A percentile compares a stretch with the other conserved stretches of the same genome.
Conservation (phyloP, 2,329 filamentous ascomycete species). For the Neonectria punicea region DNA sequence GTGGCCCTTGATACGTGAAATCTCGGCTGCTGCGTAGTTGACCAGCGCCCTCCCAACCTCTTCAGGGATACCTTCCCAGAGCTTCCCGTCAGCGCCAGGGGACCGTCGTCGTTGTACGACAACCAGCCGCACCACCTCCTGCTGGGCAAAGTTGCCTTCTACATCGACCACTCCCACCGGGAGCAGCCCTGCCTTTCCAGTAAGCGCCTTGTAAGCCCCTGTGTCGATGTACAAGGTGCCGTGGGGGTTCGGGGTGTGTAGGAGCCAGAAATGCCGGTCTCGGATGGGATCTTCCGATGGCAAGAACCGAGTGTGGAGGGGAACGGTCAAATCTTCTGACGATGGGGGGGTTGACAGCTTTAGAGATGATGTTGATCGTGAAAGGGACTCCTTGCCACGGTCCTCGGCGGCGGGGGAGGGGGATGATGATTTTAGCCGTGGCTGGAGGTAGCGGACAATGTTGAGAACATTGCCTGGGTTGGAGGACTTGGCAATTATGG, state of each 20-base stretch:
- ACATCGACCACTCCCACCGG: slow-evolving; percentile 92
- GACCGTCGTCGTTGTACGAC: slow-evolving; percentile 73
- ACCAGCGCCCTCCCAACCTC: slow-evolving; percentile 92
- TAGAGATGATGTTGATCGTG: slow-evolving; percentile 56
- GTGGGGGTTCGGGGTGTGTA: slow-evolving; percentile 90
- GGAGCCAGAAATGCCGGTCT: slow-evolving; percentile 96
- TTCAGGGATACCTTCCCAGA: slow-evolving; percentile 62
- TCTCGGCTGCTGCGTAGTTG: slow-evolving; percentile 91
- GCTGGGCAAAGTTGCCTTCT: slow-evolving; percentile 87
- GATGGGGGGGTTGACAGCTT: slow-evolving; percentile 45
- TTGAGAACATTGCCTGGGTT: slow-evolving; percentile 90
- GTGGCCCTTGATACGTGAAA: slow-evolving; percentile 83
- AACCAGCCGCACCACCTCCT: slow-evolving; percentile 89
- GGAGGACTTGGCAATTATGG: slow-evolving; percentile 93
- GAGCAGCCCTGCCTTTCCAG: slow-evolving; percentile 86
- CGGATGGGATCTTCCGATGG: slow-evolving; percentile 86
- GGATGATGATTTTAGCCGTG: slow-evolving; percentile 25
- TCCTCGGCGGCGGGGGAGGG: slow-evolving; percentile 40
- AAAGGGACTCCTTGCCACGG: slow-evolving; percentile 49
- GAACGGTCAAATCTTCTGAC: slow-evolving; percentile 48
- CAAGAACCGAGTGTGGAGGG: slow-evolving; percentile 92
- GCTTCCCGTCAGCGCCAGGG: slow-evolving; percentile 54
- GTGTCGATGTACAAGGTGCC: slow-evolving; percentile 92
- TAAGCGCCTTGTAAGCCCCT: slow-evolving; percentile 84
- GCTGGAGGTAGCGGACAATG: slow-evolving; percentile 76